Percentiles rank a stretch among this genome's conserved stretches.
Evolutionary conservation across 2,329 filamentous ascomycete genomes (phyloP).

Genomic region (Alternaria dauci): DNA sequence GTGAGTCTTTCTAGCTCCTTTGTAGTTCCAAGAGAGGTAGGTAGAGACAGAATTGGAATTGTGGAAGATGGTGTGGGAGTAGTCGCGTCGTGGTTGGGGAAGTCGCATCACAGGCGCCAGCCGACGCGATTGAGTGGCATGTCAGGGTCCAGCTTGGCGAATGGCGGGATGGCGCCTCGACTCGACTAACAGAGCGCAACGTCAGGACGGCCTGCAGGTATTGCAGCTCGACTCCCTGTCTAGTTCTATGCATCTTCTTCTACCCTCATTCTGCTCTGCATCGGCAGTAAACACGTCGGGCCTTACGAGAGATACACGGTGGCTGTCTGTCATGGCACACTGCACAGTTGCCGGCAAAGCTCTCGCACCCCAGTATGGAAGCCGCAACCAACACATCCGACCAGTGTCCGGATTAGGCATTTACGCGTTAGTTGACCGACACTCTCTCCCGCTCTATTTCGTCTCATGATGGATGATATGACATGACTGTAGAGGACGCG

Average conservation of each 20-base stretch:
- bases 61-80: conserved; percentile 24
- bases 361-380: neutral
- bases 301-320: neutral
- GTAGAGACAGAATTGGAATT: neutral
- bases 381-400: neutral
- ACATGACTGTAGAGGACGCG: neutral
- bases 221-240: neutral
- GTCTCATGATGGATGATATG: neutral
- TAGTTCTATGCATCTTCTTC: neutral
- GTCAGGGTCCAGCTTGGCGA: conserved; percentile 27
- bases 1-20: conserved; percentile 11
- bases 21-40: neutral
- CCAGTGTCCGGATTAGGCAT: neutral
- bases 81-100: conserved; percentile 35
- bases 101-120: conserved; percentile 22
- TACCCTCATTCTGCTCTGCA: neutral
- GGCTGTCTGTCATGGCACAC: neutral
- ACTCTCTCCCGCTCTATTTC: neutral
- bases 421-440: neutral
- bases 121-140: conserved; percentile 27
- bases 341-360: neutral
- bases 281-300: neutral
- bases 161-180: conserved; percentile 9
- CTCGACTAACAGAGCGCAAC: neutral
- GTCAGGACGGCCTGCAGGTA: neutral